A percentile compares a stretch with the other conserved stretches of the same genome.
Conservation (phyloP, 345 rosid genomes). For the Corymbia maculata region DNA sequence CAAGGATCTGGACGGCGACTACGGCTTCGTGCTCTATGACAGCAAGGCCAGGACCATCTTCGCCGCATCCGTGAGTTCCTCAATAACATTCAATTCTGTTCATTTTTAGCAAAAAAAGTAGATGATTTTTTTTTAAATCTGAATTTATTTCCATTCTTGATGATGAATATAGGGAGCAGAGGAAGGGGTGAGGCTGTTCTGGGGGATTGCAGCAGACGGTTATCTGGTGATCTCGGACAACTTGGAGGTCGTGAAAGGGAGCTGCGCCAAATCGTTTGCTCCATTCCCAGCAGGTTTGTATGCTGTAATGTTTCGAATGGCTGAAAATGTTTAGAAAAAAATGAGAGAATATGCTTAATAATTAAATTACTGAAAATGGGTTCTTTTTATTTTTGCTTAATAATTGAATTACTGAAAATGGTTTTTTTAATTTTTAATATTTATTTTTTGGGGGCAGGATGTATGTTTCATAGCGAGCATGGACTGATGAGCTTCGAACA, state of each 20-base stretch:
- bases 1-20: constrained; percentile 53
- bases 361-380: too few relatives aligned
- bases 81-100: neutral
- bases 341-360: too few relatives aligned
- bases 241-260: constrained; percentile 37
- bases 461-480: constrained; percentile 54
- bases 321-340: neutral
- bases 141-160: neutral
- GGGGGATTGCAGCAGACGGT: constrained; percentile 68
- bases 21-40: constrained; percentile 53
- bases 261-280: constrained; percentile 66
- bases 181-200: constrained; percentile 34
- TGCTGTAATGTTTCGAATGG: neutral
- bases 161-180: constrained; percentile 26
- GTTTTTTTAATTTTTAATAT: neutral
- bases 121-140: neutral
- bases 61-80: constrained; percentile 31
- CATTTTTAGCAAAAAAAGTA: neutral
- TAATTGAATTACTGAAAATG: too few relatives aligned
- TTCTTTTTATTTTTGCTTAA: too few relatives aligned
- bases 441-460: constrained; percentile 13
- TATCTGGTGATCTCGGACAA: constrained; percentile 44
- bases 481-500: constrained; percentile 67
- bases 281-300: constrained; percentile 45
- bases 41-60: constrained; percentile 38